A percentile compares a stretch with the other conserved stretches of the same genome.
Evolutionary conservation across 768 basidiomycete species (phyloP).

Genomic region (Infundibulicybe gibba): DNA sequence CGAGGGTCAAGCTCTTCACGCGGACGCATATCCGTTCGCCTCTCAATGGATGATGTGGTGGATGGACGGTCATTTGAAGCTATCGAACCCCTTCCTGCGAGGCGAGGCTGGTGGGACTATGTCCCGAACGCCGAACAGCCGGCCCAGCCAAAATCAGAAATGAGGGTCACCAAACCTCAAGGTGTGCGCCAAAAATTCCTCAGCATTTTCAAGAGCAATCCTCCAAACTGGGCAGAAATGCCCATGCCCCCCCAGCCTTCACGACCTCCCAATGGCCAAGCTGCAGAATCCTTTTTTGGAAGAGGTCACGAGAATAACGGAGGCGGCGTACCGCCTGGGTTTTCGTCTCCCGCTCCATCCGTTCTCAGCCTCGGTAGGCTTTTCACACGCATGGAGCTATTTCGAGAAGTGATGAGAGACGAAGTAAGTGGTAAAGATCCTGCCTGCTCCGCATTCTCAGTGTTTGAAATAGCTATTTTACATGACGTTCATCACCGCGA

Average conservation of each 20-base stretch:
- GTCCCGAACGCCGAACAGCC: constrained; percentile 25
- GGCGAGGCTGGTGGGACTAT: constrained; percentile 56
- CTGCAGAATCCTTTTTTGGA: too few relatives aligned
- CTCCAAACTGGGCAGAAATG: too few relatives aligned
- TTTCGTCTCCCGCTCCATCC: constrained; percentile 22
- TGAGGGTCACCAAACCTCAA: too few relatives aligned
- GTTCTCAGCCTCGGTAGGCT: constrained; percentile 42
- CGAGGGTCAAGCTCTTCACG: constrained; percentile 45
- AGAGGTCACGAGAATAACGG: too few relatives aligned
- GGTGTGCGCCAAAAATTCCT: too few relatives aligned
- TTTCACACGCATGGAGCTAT: constrained; percentile 49
- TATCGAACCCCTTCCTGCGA: constrained; percentile 17
- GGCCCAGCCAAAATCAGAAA: neutral
- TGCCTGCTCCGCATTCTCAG: neutral
- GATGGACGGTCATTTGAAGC: constrained; percentile 20
- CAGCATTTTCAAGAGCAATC: too few relatives aligned
- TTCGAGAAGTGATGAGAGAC: constrained; percentile 55
- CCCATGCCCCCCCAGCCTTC: too few relatives aligned
- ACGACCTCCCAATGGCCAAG: too few relatives aligned
- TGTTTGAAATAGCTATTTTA: constrained; percentile 40
- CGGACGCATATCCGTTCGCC: constrained; percentile 51
- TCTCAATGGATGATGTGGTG: constrained; percentile 39
- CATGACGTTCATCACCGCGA: constrained; percentile 48
- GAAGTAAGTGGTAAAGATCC: constrained; percentile 41
- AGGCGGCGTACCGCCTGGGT: constrained; percentile 4